Evolutionary conservation across 2,329 filamentous ascomycete genomes (phyloP).

Genomic region (Fusarium brachygibbosum): DNA sequence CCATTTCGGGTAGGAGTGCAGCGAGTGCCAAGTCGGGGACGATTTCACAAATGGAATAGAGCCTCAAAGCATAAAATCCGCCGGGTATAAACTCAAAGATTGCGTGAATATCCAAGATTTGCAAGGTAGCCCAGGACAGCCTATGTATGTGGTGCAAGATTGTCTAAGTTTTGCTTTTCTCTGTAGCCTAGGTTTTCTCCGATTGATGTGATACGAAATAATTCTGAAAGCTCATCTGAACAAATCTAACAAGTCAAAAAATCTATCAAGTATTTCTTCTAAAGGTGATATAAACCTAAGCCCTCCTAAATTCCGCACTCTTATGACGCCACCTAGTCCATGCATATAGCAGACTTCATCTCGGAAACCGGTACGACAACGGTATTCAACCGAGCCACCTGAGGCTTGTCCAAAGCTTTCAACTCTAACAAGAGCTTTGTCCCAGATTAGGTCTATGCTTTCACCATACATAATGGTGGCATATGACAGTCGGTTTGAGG

Average conservation of each 20-base stretch:
- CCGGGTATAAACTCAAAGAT: constrained; percentile 27
- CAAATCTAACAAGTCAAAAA: background rate
- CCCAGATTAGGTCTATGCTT: constrained; percentile 35
- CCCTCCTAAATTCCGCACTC: background rate
- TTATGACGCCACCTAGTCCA: constrained; percentile 1
- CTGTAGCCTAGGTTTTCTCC: background rate
- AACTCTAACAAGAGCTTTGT: constrained; percentile 29
- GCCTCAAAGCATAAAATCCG: constrained; percentile 31
- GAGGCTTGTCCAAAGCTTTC: constrained; percentile 30
- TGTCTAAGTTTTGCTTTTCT: constrained; percentile 32
- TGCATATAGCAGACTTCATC: background rate
- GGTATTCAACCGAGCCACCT: constrained; percentile 32
- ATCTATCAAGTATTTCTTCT: background rate
- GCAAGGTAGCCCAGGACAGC: constrained; percentile 19
- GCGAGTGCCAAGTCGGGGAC: constrained; percentile 43
- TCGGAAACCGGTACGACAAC: constrained; percentile 16
- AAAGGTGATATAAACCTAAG: background rate
- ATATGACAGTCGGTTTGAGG: constrained; percentile 42
- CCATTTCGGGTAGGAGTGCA: constrained; percentile 34
- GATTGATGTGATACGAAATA: background rate
- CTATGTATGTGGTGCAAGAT: constrained; percentile 7
- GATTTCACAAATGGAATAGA: constrained; percentile 43
- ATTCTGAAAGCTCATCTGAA: background rate
- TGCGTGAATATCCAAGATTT: constrained; percentile 38
- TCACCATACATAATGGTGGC: constrained; percentile 33